These are phyloP conservation scores for Coccomyxa subellipsoidea DNA, from an alignment of 163 green algal species.

Conservation along the genomic window DNA sequence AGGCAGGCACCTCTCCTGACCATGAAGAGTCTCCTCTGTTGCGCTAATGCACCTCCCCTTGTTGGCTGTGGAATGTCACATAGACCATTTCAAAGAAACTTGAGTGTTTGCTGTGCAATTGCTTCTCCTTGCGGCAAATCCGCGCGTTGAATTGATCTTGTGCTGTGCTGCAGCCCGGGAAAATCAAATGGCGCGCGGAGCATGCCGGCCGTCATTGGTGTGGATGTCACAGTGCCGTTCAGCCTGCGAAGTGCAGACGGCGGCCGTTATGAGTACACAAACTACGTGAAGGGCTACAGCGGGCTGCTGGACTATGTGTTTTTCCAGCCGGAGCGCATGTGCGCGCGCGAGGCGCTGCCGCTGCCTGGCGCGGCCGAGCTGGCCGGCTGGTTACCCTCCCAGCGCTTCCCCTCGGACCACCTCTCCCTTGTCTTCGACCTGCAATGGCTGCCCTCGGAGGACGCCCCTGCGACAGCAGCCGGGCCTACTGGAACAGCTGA, in stretches of 20 bases:
- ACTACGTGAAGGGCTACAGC: slow-evolving; percentile 79
- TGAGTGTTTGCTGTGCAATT: too few relatives aligned
- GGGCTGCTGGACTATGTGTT: slow-evolving; percentile 88
- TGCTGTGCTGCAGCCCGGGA: background rate
- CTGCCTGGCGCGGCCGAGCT: slow-evolving; percentile 57
- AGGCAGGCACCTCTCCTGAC: background rate
- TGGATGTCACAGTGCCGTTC: slow-evolving; percentile 54
- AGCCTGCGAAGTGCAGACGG: slow-evolving; percentile 50
- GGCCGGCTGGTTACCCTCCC: slow-evolving; percentile 65
- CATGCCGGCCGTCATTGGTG: slow-evolving; percentile 19
- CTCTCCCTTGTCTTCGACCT: slow-evolving; percentile 67
- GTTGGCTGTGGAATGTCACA: too few relatives aligned
- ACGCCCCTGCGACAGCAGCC: background rate
- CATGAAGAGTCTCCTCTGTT: too few relatives aligned
- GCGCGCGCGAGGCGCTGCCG: slow-evolving; percentile 40
- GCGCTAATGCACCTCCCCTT: too few relatives aligned
- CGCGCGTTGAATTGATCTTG: too few relatives aligned
- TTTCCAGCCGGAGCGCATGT: slow-evolving; percentile 46
- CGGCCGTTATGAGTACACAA: slow-evolving; percentile 55
- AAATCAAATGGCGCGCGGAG: background rate
- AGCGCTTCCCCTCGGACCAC: slow-evolving; percentile 81
- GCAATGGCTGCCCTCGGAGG: slow-evolving; percentile 1
- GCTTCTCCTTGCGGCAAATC: too few relatives aligned
- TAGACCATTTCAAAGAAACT: too few relatives aligned
- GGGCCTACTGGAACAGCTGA: background rate